phyloP scores from a whole-genome alignment of 225 moss, liverwort and hornwort genomes.

The Neckera pumila region DNA sequence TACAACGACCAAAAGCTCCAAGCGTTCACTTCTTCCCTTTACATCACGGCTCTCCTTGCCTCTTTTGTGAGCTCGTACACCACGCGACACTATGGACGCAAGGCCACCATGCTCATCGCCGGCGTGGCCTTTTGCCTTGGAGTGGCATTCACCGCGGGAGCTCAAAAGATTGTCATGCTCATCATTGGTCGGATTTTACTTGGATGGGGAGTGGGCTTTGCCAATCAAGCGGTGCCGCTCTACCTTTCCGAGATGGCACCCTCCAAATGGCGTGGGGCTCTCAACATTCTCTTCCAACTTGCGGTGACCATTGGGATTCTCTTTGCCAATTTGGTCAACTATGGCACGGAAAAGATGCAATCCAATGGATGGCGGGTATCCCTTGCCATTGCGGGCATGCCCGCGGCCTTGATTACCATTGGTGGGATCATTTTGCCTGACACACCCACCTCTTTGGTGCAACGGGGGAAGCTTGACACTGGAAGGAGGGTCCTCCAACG shows the following conservation, averaged over 20 bases:
- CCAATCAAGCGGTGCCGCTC: constrained; percentile 54
- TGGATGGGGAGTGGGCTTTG: constrained; percentile 51
- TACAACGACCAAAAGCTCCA: background rate
- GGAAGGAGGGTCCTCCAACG: too few relatives aligned
- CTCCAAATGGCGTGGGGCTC: background rate
- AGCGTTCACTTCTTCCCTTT: background rate
- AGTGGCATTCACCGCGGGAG: background rate
- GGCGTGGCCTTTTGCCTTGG: background rate
- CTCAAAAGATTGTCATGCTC: background rate
- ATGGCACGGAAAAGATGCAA: too few relatives aligned
- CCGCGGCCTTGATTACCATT: background rate
- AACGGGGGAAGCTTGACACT: background rate
- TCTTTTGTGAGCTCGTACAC: background rate
- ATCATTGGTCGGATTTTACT: background rate
- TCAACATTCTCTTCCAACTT: constrained; percentile 58
- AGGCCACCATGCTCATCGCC: background rate
- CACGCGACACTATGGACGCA: background rate
- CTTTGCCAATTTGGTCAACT: too few relatives aligned
- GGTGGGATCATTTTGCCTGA: constrained; percentile 9
- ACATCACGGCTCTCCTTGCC: background rate
- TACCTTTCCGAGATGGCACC: constrained; percentile 50
- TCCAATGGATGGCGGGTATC: constrained; percentile 36
- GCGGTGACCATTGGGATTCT: constrained; percentile 4
- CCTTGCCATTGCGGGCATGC: background rate
- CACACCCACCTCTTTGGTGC: background rate